phyloP scores from a whole-genome alignment of 176 grass and related monocot genomes.

The Metroxylon sagu region DNA sequence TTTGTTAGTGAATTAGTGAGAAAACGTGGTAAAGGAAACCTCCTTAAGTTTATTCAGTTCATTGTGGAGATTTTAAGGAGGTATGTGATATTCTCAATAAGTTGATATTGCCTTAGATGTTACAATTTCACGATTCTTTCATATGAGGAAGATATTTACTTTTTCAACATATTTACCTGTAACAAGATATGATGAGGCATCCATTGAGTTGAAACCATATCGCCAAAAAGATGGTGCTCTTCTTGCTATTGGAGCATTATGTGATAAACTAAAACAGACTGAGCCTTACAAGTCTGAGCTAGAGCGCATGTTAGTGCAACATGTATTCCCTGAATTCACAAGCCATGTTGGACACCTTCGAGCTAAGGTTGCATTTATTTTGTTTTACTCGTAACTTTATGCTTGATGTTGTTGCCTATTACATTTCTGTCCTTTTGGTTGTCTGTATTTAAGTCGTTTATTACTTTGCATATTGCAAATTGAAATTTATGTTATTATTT shows the following conservation, averaged over 20 bases:
- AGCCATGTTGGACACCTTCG: slow-evolving; percentile 63
- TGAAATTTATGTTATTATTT: no score
- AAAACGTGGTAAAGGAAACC: slow-evolving; percentile 77
- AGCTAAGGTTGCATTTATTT: slow-evolving; percentile 49
- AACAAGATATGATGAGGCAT: slow-evolving; percentile 57
- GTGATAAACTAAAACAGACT: slow-evolving; percentile 82
- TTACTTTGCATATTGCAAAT: no score
- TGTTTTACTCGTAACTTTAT: slow-evolving; percentile 4
- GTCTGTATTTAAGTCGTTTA: neutral
- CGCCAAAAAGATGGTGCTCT: slow-evolving; percentile 92
- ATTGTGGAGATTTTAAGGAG: slow-evolving; percentile 77
- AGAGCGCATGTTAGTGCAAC: slow-evolving; percentile 71
- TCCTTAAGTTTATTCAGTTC: slow-evolving; percentile 89
- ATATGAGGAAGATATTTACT: no score
- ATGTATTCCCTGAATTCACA: slow-evolving; percentile 73
- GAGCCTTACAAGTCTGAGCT: slow-evolving; percentile 79
- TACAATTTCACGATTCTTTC: no score
- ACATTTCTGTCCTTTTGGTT: neutral
- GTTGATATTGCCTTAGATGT: no score
- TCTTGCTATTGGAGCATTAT: slow-evolving; percentile 85
- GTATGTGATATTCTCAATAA: slow-evolving; percentile 14
- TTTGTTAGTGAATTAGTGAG: slow-evolving; percentile 90
- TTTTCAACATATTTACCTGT: no score
- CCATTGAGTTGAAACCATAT: slow-evolving; percentile 52
- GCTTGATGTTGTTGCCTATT: neutral